Conservation (phyloP, 1,139 yeast species). For the Blastobotrys niveus region DNA sequence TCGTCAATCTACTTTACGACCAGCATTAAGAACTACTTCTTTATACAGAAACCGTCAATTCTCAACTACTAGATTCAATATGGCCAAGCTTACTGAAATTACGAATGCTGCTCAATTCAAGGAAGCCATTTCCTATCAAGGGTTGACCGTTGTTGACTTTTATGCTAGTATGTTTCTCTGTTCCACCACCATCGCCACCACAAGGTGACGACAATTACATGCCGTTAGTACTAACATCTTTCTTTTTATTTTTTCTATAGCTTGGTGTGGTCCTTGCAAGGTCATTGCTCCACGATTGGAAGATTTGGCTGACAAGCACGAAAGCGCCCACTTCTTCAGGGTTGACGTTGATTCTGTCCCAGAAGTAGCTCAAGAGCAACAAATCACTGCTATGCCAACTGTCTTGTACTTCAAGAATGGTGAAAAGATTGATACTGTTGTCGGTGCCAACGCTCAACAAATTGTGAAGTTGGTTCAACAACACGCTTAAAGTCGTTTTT, state of each 20-base stretch:
- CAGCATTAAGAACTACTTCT: too few relatives aligned
- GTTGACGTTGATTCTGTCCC: constrained; percentile 78
- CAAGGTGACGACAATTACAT: too few relatives aligned
- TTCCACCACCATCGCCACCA: too few relatives aligned
- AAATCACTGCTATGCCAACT: constrained; percentile 87
- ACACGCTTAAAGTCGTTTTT: constrained; percentile 5
- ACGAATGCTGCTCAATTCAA: constrained; percentile 22
- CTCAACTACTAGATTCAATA: constrained; percentile 13
- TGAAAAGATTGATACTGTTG: constrained; percentile 60
- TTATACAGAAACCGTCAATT: background rate
- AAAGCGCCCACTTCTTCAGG: constrained; percentile 59
- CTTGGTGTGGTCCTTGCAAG: constrained; percentile 98
- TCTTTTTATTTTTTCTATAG: too few relatives aligned
- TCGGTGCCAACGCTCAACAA: constrained; percentile 85
- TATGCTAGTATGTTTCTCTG: too few relatives aligned
- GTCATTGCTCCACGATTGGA: constrained; percentile 89
- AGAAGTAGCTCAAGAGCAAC: constrained; percentile 67
- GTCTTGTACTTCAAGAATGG: constrained; percentile 74
- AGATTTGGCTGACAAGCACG: constrained; percentile 56
- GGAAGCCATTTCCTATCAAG: constrained; percentile 21
- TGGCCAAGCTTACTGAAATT: constrained; percentile 22
- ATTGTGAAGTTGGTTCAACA: constrained; percentile 30
- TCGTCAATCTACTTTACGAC: background rate
- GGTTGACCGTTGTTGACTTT: constrained; percentile 69
- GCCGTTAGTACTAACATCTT: too few relatives aligned